phyloP scores from a whole-genome alignment of 495 filamentous ascomycete genomes.

The Penicillium coffeae region DNA sequence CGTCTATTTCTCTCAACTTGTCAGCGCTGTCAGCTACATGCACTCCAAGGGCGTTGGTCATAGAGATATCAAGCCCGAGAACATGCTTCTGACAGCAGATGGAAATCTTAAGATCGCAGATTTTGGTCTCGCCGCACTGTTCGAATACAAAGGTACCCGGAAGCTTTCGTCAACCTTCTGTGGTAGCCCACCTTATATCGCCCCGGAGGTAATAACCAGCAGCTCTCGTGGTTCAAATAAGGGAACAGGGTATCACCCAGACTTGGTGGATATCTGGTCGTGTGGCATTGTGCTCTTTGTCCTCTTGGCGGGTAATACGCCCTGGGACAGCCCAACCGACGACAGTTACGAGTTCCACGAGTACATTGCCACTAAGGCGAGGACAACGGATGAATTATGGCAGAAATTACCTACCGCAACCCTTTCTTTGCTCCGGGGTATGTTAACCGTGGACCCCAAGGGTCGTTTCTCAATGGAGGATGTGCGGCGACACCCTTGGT shows the following conservation, averaged over 20 bases:
- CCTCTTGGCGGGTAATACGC: constrained; percentile 90
- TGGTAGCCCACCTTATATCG: constrained; percentile 95
- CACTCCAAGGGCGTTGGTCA: constrained; percentile 89
- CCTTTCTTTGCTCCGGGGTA: constrained; percentile 84
- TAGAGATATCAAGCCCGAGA: constrained; percentile 88
- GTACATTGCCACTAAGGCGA: constrained; percentile 73
- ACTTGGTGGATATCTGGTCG: constrained; percentile 93
- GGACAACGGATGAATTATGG: constrained; percentile 85
- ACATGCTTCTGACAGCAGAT: constrained; percentile 74
- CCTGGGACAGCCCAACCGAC: constrained; percentile 89
- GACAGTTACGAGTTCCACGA: constrained; percentile 79
- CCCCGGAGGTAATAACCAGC: constrained; percentile 76
- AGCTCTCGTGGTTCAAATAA: constrained; percentile 46
- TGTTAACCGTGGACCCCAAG: constrained; percentile 77
- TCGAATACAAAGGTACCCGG: constrained; percentile 75
- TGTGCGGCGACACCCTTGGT: constrained; percentile 93
- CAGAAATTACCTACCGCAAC: constrained; percentile 69
- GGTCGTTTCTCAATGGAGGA: constrained; percentile 83
- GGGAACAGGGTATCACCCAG: constrained; percentile 68
- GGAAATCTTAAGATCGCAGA: constrained; percentile 95
- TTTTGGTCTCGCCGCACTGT: constrained; percentile 93
- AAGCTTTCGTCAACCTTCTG: constrained; percentile 85
- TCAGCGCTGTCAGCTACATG: constrained; percentile 89
- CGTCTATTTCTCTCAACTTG: constrained; percentile 90
- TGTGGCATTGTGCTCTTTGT: constrained; percentile 96